Base-by-base conservation (phyloP, 495 filamentous ascomycete genomes). In the Lepidopterella palustris region DNA sequence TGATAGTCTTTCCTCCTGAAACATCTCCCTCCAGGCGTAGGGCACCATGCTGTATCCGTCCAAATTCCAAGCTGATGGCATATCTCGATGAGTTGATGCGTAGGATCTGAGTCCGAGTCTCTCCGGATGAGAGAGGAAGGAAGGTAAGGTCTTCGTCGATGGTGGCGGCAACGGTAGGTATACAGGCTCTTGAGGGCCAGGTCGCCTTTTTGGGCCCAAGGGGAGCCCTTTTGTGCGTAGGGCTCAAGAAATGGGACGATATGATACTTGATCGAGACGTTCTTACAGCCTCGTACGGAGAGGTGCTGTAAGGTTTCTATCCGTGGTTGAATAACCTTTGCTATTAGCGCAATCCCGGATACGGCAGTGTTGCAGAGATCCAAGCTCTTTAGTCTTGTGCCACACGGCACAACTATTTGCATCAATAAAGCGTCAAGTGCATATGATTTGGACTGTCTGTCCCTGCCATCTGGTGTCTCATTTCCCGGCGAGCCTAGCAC, bases 21-120 rank as follows among this genome's bases (percentile, higher is more conserved):
- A 62, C 82, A 85, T 68, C 82, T 71, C 31, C 77, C 79, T 18
- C 80, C 82, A 13, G 81, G 81, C 8, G 80, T 84, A 8, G 82
- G 80, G 63, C 82, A 85, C 82, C 82, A 84, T 26, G 80, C 80
- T 5, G 82, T 83, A 68, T 85, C 82, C 1, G 82, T 85, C 81
- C 81, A 85, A 47, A 85, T 83, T 1, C 77, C 78, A 26, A 85
- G 63, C 35, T 81, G 76, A 57, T 84, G 79, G 49, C 82, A 84
- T 50, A 85, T 75, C 57, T 77, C 80, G n/a, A 85, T 82, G 13
- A 84, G 72, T 55, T 85, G 80, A 65, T 85, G 82, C 0, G 82
- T 84, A 1, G 82, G 81, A 53, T 83, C 80, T 5, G 82, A 80
- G 57, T 85, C 82, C 15, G 82, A 83, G 64, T 85, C 82, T 65